Evolutionary conservation across 148 eudicot species (phyloP).

Genomic region (Mesembryanthemum crystallinum): DNA sequence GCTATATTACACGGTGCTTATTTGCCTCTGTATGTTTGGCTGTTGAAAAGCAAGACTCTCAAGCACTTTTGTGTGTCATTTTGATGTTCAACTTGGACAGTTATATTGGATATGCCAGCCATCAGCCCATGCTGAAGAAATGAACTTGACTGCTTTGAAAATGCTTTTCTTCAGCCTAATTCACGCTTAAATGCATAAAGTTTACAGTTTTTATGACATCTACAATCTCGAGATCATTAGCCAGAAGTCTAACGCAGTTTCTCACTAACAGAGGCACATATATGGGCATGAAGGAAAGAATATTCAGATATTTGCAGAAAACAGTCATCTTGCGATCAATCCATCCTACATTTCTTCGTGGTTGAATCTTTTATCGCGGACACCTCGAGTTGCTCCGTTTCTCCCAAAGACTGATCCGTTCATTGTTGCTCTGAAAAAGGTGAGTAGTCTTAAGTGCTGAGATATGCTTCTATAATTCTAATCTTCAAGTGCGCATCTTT

Average conservation of each 20-base stretch:
- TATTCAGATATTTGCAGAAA: conserved; percentile 77
- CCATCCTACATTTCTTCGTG: conserved; percentile 76
- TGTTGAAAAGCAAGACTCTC: background rate
- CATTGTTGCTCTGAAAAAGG: conserved; percentile 77
- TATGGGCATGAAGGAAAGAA: conserved; percentile 78
- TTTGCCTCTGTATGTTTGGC: background rate
- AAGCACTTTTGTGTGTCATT: background rate
- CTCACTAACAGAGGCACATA: conserved; percentile 66
- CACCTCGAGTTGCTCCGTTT: conserved; percentile 95
- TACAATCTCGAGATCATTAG: background rate
- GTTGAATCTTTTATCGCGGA: conserved; percentile 72
- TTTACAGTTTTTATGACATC: background rate
- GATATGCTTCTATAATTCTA: background rate
- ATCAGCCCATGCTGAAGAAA: background rate
- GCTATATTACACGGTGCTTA: background rate
- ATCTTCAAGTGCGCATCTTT: background rate
- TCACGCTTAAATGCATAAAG: background rate
- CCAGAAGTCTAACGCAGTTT: conserved; percentile 4
- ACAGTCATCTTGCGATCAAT: conserved; percentile 73
- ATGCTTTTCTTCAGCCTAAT: background rate
- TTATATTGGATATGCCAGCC: background rate
- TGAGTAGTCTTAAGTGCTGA: conserved; percentile 21
- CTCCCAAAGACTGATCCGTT: conserved; percentile 79
- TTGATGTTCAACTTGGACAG: background rate
- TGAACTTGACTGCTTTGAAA: background rate